Conservation (phyloP, 2,329 filamentous ascomycete genomes). For the Chrysoporthe puriensis region DNA sequence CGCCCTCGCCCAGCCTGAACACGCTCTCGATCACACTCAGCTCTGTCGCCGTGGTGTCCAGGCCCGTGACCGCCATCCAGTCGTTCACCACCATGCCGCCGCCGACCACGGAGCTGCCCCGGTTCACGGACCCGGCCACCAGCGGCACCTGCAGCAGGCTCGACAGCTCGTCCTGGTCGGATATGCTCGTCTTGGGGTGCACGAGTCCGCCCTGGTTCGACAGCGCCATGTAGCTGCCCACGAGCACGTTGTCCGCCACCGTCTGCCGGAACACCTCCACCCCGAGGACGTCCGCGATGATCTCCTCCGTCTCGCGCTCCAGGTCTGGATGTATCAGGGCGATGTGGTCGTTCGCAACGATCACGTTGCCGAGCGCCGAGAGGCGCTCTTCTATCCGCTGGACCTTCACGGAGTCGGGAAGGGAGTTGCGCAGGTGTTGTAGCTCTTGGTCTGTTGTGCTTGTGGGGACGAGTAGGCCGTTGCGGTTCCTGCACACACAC, state of each 20-base stretch:
- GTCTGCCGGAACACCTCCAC: constrained; percentile 94
- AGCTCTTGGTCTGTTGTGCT: constrained; percentile 97
- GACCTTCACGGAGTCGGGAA: constrained; percentile 90
- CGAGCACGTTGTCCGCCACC: constrained; percentile 94
- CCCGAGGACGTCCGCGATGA: constrained; percentile 90
- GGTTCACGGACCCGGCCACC: constrained; percentile 91
- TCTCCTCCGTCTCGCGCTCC: constrained; percentile 97
- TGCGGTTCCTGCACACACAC: constrained; percentile 73
- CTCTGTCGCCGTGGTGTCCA: constrained; percentile 97
- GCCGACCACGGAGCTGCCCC: constrained; percentile 91
- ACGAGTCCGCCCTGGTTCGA: constrained; percentile 96
- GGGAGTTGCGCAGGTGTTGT: constrained; percentile 92
- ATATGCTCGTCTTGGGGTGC: constrained; percentile 94
- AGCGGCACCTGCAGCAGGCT: constrained; percentile 93
- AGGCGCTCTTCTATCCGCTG: constrained; percentile 97
- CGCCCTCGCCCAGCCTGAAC: constrained; percentile 89
- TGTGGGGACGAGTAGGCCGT: constrained; percentile 93
- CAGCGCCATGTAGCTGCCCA: constrained; percentile 94
- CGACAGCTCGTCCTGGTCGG: constrained; percentile 96
- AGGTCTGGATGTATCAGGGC: constrained; percentile 95
- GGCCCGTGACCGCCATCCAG: constrained; percentile 92
- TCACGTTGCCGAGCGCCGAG: constrained; percentile 94
- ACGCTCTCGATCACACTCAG: constrained; percentile 95
- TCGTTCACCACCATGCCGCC: constrained; percentile 97
- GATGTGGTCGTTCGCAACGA: constrained; percentile 95